These are phyloP conservation scores for Blastobotrys petasosporus DNA, from an alignment of 1,139 yeast species.

Conservation along the genomic window DNA sequence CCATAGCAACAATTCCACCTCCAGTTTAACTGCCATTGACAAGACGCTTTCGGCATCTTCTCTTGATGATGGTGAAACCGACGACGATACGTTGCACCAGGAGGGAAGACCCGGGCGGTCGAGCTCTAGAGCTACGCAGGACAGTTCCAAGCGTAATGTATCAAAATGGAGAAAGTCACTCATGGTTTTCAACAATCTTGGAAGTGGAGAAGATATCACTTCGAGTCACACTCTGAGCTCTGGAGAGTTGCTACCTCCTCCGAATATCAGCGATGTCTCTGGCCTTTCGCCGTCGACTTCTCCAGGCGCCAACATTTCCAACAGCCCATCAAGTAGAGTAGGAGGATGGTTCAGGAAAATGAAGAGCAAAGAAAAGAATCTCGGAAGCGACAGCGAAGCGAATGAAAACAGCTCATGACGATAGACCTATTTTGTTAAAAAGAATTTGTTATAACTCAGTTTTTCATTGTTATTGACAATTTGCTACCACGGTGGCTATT, in stretches of 20 bases:
- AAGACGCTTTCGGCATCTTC: constrained; percentile 22
- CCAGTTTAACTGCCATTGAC: constrained; percentile 16
- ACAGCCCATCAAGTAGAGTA: constrained; percentile 11
- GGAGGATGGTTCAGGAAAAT: constrained; percentile 19
- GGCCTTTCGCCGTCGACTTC: constrained; percentile 9
- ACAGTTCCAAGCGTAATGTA: constrained; percentile 13
- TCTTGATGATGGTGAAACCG: constrained; percentile 5
- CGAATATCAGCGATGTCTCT: constrained; percentile 1
- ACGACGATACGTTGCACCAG: background rate
- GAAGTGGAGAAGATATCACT: constrained; percentile 9
- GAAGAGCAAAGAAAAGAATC: constrained; percentile 12
- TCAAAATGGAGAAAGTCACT: constrained; percentile 31
- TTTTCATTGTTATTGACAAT: too few relatives aligned
- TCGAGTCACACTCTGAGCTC: constrained; percentile 2
- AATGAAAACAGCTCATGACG: constrained; percentile 1
- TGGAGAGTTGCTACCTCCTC: constrained; percentile 10
- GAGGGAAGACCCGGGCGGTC: constrained; percentile 21
- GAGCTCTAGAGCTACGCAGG: background rate
- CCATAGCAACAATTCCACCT: constrained; percentile 24
- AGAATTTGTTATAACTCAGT: too few relatives aligned
- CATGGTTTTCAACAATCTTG: constrained; percentile 19
- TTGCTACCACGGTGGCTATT: too few relatives aligned
- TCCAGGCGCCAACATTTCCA: constrained; percentile 11
- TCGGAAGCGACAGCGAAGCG: background rate
- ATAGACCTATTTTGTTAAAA: too few relatives aligned